Percentiles rank a stretch among this genome's conserved stretches.
Evolutionary conservation across 2,329 filamentous ascomycete genomes (phyloP).

Genomic region (Cladophialophora carrionii): DNA sequence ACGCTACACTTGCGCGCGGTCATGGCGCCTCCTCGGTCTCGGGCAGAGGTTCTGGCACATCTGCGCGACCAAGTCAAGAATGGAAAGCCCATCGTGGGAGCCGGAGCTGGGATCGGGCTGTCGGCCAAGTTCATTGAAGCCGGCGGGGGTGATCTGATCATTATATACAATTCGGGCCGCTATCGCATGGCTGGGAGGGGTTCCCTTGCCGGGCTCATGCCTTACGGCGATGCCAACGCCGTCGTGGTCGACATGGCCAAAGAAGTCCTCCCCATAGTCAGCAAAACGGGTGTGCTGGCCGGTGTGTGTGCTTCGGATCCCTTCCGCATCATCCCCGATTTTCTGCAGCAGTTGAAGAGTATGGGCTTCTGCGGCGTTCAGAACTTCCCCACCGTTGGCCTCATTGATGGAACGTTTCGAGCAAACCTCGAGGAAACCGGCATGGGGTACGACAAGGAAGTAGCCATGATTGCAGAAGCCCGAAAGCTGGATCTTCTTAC

Average conservation of each 20-base stretch:
- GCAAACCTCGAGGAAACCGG: slow-evolving; percentile 71
- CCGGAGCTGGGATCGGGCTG: slow-evolving; percentile 66
- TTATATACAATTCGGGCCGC: slow-evolving; percentile 72
- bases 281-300: slow-evolving; percentile 63
- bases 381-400: slow-evolving; percentile 69
- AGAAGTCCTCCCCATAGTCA: slow-evolving; percentile 68
- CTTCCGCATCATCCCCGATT: slow-evolving; percentile 64
- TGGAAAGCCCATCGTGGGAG: slow-evolving; percentile 66
- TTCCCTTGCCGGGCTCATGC: slow-evolving; percentile 70
- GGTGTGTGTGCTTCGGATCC: slow-evolving; percentile 73
- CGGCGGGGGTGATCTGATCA: slow-evolving; percentile 70
- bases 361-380: slow-evolving; percentile 71
- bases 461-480: slow-evolving; percentile 67
- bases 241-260: slow-evolving; percentile 70
- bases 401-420: slow-evolving; percentile 70
- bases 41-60: slow-evolving; percentile 59
- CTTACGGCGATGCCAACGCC: slow-evolving; percentile 71
- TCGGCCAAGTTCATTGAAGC: slow-evolving; percentile 72
- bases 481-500: slow-evolving; percentile 65
- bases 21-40: slow-evolving; percentile 63
- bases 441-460: slow-evolving; percentile 69
- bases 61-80: slow-evolving; percentile 60
- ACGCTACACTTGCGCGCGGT: background rate
- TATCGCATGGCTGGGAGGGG: slow-evolving; percentile 74
- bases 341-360: slow-evolving; percentile 63